Percentiles rank a stretch among this genome's conserved stretches.
phyloP scores from a whole-genome alignment of 176 grass and related monocot species.

The Triticum timopheevii region DNA sequence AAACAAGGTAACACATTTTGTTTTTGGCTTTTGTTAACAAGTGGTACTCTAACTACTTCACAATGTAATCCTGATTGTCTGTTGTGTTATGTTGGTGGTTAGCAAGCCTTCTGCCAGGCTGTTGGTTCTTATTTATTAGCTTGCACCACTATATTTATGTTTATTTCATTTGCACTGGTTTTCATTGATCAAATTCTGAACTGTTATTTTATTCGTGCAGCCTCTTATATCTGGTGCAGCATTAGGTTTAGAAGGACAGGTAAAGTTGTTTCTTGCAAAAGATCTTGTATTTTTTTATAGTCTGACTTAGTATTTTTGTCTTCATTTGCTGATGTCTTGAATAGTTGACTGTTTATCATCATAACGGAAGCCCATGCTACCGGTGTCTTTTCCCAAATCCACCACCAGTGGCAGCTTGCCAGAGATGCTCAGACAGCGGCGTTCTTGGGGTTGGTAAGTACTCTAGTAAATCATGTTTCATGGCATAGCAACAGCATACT shows the following conservation, averaged over 20 bases:
- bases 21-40: background rate
- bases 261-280: conserved; percentile 22
- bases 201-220: conserved; percentile 47
- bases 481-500: background rate
- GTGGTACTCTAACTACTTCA: conserved; percentile 11
- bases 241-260: conserved; percentile 97
- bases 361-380: conserved; percentile 95
- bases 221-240: conserved; percentile 89
- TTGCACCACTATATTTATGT: background rate
- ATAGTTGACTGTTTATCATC: conserved; percentile 91
- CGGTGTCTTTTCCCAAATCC: conserved; percentile 91
- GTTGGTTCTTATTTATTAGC: background rate
- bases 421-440: conserved; percentile 91
- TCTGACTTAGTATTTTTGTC: conserved; percentile 1
- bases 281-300: conserved; percentile 24
- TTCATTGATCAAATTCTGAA: background rate
- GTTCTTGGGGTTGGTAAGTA: conserved; percentile 92
- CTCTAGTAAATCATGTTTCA: conserved; percentile 14
- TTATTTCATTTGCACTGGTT: background rate
- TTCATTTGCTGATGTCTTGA: conserved; percentile 37
- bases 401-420: conserved; percentile 78
- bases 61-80: conserved; percentile 4
- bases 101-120: background rate
- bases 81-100: background rate
- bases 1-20: conserved; percentile 58